Evolutionary conservation across 140 eudicot species (phyloP).

Genomic region (Flaveria floridana): DNA sequence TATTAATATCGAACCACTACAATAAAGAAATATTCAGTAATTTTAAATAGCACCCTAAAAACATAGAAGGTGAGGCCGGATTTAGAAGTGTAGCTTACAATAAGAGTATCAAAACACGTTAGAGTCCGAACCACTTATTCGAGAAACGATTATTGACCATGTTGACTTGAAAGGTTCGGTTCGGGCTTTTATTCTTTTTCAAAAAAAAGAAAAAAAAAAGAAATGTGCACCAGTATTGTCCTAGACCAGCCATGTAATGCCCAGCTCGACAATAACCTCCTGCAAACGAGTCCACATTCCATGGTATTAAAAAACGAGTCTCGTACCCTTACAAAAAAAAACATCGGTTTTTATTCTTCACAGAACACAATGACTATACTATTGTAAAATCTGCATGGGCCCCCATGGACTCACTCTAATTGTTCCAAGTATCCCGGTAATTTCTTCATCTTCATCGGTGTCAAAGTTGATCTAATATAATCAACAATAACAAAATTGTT

Average conservation of each 20-base stretch:
- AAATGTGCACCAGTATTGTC: background rate
- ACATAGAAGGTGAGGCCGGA: no score
- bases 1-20: no score
- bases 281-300: conserved; percentile 23
- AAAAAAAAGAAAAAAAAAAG: no score
- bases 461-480: conserved; percentile 21
- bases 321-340: conserved; percentile 12
- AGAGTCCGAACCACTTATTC: no score
- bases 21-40: no score
- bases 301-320: conserved; percentile 15
- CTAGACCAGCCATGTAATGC: conserved; percentile 16
- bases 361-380: conserved; percentile 15
- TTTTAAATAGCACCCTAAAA: no score
- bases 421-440: conserved; percentile 24
- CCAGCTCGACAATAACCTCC: conserved; percentile 34
- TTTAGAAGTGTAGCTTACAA: no score
- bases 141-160: no score
- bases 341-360: conserved; percentile 8
- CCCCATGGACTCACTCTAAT: background rate
- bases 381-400: background rate
- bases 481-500: background rate
- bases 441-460: conserved; percentile 25
- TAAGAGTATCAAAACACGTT: no score
- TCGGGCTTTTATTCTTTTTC: no score
- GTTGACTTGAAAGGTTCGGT: no score